Evolutionary conservation across 768 basidiomycete genomes (phyloP), one percentile per base, ranked within the genome.

Genomic region (Rhizopogon sp.): DNA sequence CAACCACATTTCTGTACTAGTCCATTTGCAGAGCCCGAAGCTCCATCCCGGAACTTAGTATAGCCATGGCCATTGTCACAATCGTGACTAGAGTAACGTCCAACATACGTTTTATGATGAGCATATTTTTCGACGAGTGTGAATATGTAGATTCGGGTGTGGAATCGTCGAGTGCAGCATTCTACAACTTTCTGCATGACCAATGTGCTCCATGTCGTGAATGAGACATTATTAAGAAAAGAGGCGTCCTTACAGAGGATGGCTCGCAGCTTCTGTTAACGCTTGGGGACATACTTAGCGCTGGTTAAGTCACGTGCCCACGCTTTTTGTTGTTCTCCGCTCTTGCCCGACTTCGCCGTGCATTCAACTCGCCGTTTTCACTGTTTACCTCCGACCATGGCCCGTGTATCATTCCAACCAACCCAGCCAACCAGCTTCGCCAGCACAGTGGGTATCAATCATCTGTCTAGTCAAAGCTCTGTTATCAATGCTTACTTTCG

Each of bases 361-460:
- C 16, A 51, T 20, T 39, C 14, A 14, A 31, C 44, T 52, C 39
- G 9, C 37, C n/a, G 33, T 41, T 28, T n/a, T 35, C 14, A 52
- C 14, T 39, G 33, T 39, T 35, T 62, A 62, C 61, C 63, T 65
- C 70, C 70, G 33, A 58, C 39, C 44, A 82, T 83, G 81, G 66
- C 81, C 46, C 73, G 72, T 52, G 62, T 77, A 50, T 54, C 65
- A 46, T 74, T 75, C 52, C 73, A 75, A 37, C 50, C 71, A 37
- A 72, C 74, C 60, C 60, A 75, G n/a, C 68, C 77, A 3, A 39
- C 76, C 6, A 62, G 64, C 14, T 62, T 75, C 1, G 66, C 72
- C 28, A 62, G 74, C 33, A 72, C 60, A 49, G 80, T 81, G 59
- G 55, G 76, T 62, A 47, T 54, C 11, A n/a, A 16, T 41, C 6